A percentile compares a stretch with the other conserved stretches of the same genome.
These are phyloP conservation scores for Colletotrichum spinosum DNA, from an alignment of 2,329 filamentous ascomycete genomes.

Conservation along the genomic window DNA sequence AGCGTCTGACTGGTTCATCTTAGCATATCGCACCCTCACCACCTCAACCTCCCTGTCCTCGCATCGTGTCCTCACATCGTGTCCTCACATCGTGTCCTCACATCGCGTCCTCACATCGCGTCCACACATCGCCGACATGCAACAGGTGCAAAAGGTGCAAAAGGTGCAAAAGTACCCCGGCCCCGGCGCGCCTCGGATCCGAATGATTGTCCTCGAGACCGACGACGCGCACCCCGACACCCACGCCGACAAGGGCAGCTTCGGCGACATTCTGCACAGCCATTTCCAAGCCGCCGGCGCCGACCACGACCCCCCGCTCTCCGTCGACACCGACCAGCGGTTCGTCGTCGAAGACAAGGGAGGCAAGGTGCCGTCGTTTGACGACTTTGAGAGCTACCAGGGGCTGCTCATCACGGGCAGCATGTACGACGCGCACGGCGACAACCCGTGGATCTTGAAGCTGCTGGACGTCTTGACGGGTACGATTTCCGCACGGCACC, in stretches of 20 bases:
- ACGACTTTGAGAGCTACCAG: constrained; percentile 72
- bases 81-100: too few relatives aligned
- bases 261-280: constrained; percentile 64
- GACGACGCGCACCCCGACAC: constrained; percentile 66
- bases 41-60: too few relatives aligned
- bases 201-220: constrained; percentile 67
- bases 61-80: too few relatives aligned
- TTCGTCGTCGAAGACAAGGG: constrained; percentile 64
- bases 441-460: constrained; percentile 78
- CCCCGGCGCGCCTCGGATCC: constrained; percentile 40
- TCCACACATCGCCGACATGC: too few relatives aligned
- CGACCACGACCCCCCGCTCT: constrained; percentile 64
- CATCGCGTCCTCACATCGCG: too few relatives aligned
- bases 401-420: constrained; percentile 79
- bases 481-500: constrained; percentile 38
- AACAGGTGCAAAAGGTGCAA: neutral
- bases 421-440: constrained; percentile 77
- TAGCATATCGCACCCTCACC: neutral
- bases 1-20: neutral
- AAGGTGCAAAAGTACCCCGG: constrained; percentile 25
- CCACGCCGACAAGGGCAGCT: constrained; percentile 59
- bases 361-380: constrained; percentile 57
- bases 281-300: constrained; percentile 64
- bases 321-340: constrained; percentile 64
- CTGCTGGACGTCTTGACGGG: constrained; percentile 69